Evolutionary conservation across 2,329 filamentous ascomycete species (phyloP), one percentile per base, ranked within the genome.

Genomic region (Blastomyces percursus): DNA sequence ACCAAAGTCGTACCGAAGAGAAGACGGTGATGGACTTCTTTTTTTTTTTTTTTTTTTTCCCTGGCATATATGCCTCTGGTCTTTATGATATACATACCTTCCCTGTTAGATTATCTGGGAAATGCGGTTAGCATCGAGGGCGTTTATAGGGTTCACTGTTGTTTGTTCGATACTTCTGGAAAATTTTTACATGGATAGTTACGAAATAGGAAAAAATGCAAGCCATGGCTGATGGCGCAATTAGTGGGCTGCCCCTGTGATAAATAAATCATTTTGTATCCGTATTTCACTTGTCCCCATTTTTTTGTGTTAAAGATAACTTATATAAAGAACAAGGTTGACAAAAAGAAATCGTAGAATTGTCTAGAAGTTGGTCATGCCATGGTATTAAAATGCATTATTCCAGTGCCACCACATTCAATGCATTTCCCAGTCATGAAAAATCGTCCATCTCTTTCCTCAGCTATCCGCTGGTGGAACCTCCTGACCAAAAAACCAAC

Each of bases 1-100:
- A 90, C 86, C 19, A 90, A 83, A 75, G 88, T 91, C 67, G 82
- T 85, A 62, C 81, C 83, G 69, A 89, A 85, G 78, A 89, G 85
- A 80, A 82, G 80, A 78, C 81, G 77, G 73, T 73, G 69, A 70
- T 66, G 61, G 56, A 8, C 50, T 9, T 35, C 42, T 30, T 59
- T 12, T 55, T 65, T 11, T 58, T 52, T 30, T 59, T 12, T 55
- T 65, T 11, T 58, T 52, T 14, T 48, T 38, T 59, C 54, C 9
- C 35, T 64, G 32, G 40, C 42, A 55, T 62, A 61, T 24, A 48
- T 61, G 8, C 46, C 14, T 44, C 57, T 12, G 38, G 51, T 12
- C 30, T 56, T 56, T 35, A 32, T 42, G 38, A n/a, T 32, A 27
- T 38, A 24, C 35, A 48, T 48, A n/a, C n/a, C 35, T 48, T 59